These are phyloP conservation scores for Globisporangium alternatum DNA, from an alignment of 352 stramenopile genomes.

Conservation along the genomic window DNA sequence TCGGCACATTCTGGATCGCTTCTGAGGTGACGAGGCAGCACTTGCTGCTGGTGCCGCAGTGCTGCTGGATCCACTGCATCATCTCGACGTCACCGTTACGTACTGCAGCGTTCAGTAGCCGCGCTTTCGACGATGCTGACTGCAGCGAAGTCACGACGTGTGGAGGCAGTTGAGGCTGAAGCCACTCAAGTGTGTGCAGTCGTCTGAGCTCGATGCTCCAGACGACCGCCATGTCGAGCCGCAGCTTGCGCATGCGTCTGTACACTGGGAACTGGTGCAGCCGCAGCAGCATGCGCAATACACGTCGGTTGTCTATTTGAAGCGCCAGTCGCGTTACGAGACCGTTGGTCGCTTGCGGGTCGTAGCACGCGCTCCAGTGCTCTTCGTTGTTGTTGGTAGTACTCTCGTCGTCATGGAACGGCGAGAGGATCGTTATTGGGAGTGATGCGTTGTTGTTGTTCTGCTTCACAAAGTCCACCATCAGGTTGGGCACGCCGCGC, in stretches of 20 bases:
- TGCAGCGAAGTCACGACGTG: neutral
- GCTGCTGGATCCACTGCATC: constrained; percentile 8
- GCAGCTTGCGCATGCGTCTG: neutral
- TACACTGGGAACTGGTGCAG: constrained; percentile 6
- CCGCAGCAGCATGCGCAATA: constrained; percentile 8
- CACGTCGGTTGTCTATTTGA: neutral
- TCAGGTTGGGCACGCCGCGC: constrained; percentile 1
- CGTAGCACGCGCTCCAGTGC: constrained; percentile 4
- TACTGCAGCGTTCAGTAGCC: neutral
- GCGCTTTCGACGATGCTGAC: neutral
- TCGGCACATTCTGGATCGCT: neutral
- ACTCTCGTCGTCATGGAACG: neutral
- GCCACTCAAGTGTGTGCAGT: neutral
- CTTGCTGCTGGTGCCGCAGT: neutral
- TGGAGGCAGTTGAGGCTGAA: neutral
- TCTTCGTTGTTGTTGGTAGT: neutral
- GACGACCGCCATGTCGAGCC: constrained; percentile 2
- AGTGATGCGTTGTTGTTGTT: neutral
- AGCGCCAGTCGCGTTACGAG: constrained; percentile 4
- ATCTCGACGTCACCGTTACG: constrained; percentile 1
- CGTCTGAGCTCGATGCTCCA: constrained; percentile 4
- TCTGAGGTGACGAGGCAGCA: neutral
- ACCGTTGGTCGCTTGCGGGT: constrained; percentile 1
- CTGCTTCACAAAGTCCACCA: constrained; percentile 4
- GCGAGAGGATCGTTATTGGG: neutral